Conservation (phyloP, 164 flowering plant species). For the Vitis rupestris region DNA sequence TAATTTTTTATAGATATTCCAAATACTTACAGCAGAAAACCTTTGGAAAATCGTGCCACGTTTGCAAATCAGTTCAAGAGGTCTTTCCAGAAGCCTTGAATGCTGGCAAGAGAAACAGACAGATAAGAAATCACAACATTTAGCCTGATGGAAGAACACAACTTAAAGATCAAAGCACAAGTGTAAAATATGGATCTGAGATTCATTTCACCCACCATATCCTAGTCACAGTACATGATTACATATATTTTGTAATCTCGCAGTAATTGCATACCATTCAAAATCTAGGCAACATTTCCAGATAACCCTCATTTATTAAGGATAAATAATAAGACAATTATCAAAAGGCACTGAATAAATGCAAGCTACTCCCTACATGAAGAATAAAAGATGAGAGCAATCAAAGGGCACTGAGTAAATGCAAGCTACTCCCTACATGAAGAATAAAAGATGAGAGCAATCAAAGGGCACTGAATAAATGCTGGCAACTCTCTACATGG, state of each 20-base stretch:
- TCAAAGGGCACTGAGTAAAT: too few relatives aligned
- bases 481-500: neutral
- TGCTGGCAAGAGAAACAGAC: conserved; percentile 48
- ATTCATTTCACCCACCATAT: neutral
- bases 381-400: neutral
- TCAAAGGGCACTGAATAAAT: too few relatives aligned
- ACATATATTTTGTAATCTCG: neutral
- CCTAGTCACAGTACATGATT: neutral
- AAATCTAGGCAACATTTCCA: neutral
- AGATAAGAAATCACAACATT: conserved; percentile 1
- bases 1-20: neutral
- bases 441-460: too few relatives aligned
- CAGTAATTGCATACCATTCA: neutral
- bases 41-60: conserved; percentile 70
- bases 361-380: too few relatives aligned
- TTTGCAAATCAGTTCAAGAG: conserved; percentile 60
- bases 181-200: neutral
- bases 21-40: conserved; percentile 58
- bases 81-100: conserved; percentile 65
- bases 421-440: neutral
- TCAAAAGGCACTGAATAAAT: neutral
- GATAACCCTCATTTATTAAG: neutral
- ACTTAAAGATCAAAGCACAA: neutral
- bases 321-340: neutral
- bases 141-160: neutral